A percentile compares a stretch with the other conserved stretches of the same genome.
Evolutionary conservation across 805 yeast genomes (phyloP).

Genomic region (Pichia nanzhaoensis): DNA sequence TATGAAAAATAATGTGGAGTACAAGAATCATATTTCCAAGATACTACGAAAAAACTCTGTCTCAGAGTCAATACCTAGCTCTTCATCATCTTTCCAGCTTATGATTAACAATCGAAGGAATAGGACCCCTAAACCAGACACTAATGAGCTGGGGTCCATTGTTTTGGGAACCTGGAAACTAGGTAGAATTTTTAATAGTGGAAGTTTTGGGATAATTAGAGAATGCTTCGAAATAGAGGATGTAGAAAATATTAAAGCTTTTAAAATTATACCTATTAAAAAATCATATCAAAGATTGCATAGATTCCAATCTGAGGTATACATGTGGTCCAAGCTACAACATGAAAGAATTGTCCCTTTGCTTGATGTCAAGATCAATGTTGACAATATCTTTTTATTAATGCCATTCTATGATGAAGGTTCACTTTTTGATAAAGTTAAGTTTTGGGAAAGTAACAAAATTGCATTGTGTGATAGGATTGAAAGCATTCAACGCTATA

Average conservation of each 20-base stretch:
- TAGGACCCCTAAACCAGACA: constrained; percentile 10
- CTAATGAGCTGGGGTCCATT: constrained; percentile 61
- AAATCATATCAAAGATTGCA: constrained; percentile 42
- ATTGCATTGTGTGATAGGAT: constrained; percentile 14
- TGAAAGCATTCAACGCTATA: constrained; percentile 30
- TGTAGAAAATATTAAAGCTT: constrained; percentile 19
- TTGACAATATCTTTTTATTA: constrained; percentile 56
- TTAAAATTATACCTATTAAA: constrained; percentile 27
- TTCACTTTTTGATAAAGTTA: constrained; percentile 69
- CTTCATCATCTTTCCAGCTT: constrained; percentile 18
- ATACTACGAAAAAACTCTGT: constrained; percentile 25
- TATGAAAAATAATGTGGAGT: constrained; percentile 24
- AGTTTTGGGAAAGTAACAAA: constrained; percentile 46
- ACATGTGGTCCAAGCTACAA: constrained; percentile 64
- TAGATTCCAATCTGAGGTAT: constrained; percentile 63
- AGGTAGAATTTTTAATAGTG: constrained; percentile 76
- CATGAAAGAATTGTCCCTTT: constrained; percentile 64
- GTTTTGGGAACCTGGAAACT: constrained; percentile 48
- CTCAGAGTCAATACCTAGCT: constrained; percentile 12
- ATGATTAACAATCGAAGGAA: constrained; percentile 13
- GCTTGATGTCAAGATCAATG: constrained; percentile 53
- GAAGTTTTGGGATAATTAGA: constrained; percentile 85
- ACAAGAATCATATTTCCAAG: constrained; percentile 27
- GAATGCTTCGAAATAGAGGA: constrained; percentile 19
- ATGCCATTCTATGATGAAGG: constrained; percentile 69